A percentile compares a stretch with the other conserved stretches of the same genome.
Evolutionary conservation across 2,329 filamentous ascomycete genomes (phyloP).

Genomic region (Lasiodiplodia citricola): DNA sequence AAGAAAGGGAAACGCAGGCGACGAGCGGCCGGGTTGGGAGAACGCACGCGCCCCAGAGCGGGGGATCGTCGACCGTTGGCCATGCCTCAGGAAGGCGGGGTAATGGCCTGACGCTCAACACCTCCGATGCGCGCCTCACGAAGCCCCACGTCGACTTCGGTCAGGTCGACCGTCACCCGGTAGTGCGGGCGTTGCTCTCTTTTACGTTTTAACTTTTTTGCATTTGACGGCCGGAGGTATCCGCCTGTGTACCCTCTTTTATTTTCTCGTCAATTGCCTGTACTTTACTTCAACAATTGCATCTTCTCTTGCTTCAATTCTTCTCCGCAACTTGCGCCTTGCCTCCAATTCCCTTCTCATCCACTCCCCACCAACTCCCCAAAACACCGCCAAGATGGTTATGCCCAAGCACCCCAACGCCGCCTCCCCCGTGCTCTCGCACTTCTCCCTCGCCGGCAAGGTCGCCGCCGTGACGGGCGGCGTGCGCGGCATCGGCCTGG

Average conservation of each 20-base stretch:
- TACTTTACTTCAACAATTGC: not conserved
- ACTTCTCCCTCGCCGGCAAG: constrained; percentile 27
- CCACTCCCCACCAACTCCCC: not conserved
- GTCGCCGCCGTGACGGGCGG: constrained; percentile 28
- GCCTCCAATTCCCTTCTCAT: not conserved
- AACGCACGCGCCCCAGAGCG: not conserved
- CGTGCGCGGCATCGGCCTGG: constrained; percentile 27
- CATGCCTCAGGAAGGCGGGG: not conserved
- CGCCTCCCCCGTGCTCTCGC: constrained; percentile 24
- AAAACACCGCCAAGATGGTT: constrained; percentile 16
- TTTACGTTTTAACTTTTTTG: too few relatives aligned
- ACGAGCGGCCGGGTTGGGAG: not conserved
- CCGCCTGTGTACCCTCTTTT: not conserved
- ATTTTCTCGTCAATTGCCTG: not conserved
- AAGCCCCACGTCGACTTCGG: not conserved
- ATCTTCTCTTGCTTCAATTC: not conserved
- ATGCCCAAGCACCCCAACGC: constrained; percentile 17
- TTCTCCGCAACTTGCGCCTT: not conserved
- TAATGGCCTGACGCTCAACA: not conserved
- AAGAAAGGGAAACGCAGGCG: not conserved
- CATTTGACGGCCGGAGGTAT: too few relatives aligned
- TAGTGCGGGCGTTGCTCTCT: not conserved
- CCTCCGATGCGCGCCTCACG: not conserved
- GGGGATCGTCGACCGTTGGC: constrained; percentile 22
- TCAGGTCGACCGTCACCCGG: constrained; percentile 6